Evolutionary conservation across 345 rosid genomes (phyloP), one percentile per base, ranked within the genome.

Genomic region (Populus alba): DNA sequence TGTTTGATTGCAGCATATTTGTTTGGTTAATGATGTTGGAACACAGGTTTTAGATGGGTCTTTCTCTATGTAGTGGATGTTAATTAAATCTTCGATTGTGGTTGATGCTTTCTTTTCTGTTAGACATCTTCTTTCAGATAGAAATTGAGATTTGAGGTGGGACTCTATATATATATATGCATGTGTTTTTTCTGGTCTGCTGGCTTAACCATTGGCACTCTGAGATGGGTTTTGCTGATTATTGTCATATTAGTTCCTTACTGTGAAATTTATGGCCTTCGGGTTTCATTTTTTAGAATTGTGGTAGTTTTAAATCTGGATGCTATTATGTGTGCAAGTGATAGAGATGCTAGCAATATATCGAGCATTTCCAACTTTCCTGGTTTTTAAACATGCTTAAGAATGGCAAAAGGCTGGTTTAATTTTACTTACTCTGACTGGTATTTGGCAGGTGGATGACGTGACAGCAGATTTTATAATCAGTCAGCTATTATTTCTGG

Each of bases 401-500:
- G 67, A 73, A 31, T 15, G 6, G 27, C 57, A 45, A 27, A 31
- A 33, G 5, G 70, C 27, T 49, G 39, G 20, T 68, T 57, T 27
- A 29, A 79, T 55, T 29, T 67, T 41, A 29, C 67, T 68, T 66
- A 67, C 72, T 61, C 57, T 31, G 22, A 33, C 79, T 71, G 77
- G 22, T 87, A 10, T 73, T 45, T 53, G 53, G 22, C 86, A 95
- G 99, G 93, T 95, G 8, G 99, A 95, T 88, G 97, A 92, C 76
- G 75, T 86, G 83, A 85, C 94, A 16, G 98, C 97, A 2, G 99
- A 95, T 87, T 90, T 95, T 79, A 73, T 93, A 5, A 92, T 93
- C 81, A 93, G 94, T 82, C 98, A 95, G 86, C 93, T 95, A 75
- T 87, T 95, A 73, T 85, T 95, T 74, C 89, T 95, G 43, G 99